These are phyloP conservation scores for Mortierella sp. DNA, from an alignment of 371 early-diverging fungal genomes.

Conservation along the genomic window DNA sequence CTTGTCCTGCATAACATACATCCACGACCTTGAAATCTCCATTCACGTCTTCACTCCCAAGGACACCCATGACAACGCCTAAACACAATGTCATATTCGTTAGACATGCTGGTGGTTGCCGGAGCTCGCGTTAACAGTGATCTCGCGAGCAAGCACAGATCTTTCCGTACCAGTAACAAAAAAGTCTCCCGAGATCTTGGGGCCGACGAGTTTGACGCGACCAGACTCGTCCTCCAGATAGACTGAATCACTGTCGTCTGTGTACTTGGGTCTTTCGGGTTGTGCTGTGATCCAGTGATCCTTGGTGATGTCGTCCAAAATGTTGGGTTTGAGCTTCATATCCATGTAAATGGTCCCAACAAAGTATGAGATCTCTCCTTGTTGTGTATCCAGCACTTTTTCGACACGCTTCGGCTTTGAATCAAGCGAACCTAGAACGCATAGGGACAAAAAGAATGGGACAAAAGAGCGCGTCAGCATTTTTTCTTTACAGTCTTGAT, in stretches of 20 bases:
- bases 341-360: constrained; percentile 91
- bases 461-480: not conserved
- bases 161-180: constrained; percentile 71
- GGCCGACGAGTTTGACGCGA: constrained; percentile 75
- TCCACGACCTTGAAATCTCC: constrained; percentile 90
- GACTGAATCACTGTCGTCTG: constrained; percentile 68
- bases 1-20: constrained; percentile 77
- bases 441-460: not conserved
- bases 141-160: not conserved
- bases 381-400: constrained; percentile 77
- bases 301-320: constrained; percentile 83
- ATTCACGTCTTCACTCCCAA: constrained; percentile 76
- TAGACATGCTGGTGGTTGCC: not conserved
- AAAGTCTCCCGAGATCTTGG: constrained; percentile 55
- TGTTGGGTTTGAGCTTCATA: constrained; percentile 86
- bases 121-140: not conserved
- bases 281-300: constrained; percentile 79
- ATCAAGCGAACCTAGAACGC: constrained; percentile 14
- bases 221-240: constrained; percentile 94
- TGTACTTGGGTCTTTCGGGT: constrained; percentile 73
- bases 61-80: constrained; percentile 81
- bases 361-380: constrained; percentile 73
- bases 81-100: constrained; percentile 6
- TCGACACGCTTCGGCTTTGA: constrained; percentile 60
- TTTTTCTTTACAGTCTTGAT: too few relatives aligned